phyloP scores from a whole-genome alignment of 805 yeast species.

The Schizosaccharomyces pombe region ASM294v3 CU329670.1:827501-828000 shows the following conservation, averaged over 20 bases:
- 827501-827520: constrained; percentile 39
- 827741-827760: constrained; percentile 6
- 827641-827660: constrained; percentile 42
- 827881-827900: too few relatives aligned
- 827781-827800: too few relatives aligned
- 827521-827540: constrained; percentile 79
- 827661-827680: constrained; percentile 37
- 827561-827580: constrained; percentile 81
- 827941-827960: constrained; percentile 56
- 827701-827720: too few relatives aligned
- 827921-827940: constrained; percentile 90
- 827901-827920: constrained; percentile 34
- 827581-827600: constrained; percentile 63
- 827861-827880: too few relatives aligned
- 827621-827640: constrained; percentile 97
- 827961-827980: too few relatives aligned
- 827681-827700: too few relatives aligned
- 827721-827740: background rate
- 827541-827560: constrained; percentile 55
- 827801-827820: too few relatives aligned
- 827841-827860: too few relatives aligned
- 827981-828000: background rate
- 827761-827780: background rate
- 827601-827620: constrained; percentile 64
- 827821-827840: too few relatives aligned